Evolutionary conservation across 1,284 basidiomycete species (phyloP).

Genomic region (Malassezia yamatoensis): DNA sequence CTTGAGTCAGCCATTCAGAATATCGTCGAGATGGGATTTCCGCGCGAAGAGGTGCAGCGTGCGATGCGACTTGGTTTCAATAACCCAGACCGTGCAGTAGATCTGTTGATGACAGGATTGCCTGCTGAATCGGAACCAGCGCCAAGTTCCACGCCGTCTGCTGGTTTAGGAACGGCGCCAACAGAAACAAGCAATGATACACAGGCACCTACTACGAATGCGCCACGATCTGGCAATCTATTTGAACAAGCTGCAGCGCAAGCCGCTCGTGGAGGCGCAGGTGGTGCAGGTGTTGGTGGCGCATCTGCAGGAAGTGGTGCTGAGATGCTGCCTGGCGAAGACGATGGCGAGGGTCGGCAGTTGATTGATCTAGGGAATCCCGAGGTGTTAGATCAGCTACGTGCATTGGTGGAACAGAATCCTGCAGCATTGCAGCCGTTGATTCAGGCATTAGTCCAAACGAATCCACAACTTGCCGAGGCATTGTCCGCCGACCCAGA

Average conservation of each 20-base stretch:
- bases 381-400: slow-evolving; percentile 41
- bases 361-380: slow-evolving; percentile 45
- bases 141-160: slow-evolving; percentile 52
- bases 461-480: slow-evolving; percentile 43
- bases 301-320: neutral
- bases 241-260: slow-evolving; percentile 49
- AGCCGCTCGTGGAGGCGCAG: slow-evolving; percentile 18
- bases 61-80: slow-evolving; percentile 91
- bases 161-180: slow-evolving; percentile 15
- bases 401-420: slow-evolving; percentile 40
- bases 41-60: slow-evolving; percentile 67
- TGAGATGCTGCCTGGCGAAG: slow-evolving; percentile 27
- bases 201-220: slow-evolving; percentile 11
- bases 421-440: slow-evolving; percentile 44
- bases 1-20: slow-evolving; percentile 39
- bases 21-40: slow-evolving; percentile 82
- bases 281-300: neutral
- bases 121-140: slow-evolving; percentile 54
- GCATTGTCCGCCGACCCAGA: slow-evolving; percentile 42
- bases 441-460: slow-evolving; percentile 44
- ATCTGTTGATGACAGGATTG: slow-evolving; percentile 80
- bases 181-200: too few species aligned
- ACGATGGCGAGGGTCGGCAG: slow-evolving; percentile 36
- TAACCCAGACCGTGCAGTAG: slow-evolving; percentile 93
- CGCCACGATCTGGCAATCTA: slow-evolving; percentile 44